These are phyloP conservation scores for Pezicula carpinea DNA, from an alignment of 2,329 filamentous ascomycete genomes.

Conservation along the genomic window DNA sequence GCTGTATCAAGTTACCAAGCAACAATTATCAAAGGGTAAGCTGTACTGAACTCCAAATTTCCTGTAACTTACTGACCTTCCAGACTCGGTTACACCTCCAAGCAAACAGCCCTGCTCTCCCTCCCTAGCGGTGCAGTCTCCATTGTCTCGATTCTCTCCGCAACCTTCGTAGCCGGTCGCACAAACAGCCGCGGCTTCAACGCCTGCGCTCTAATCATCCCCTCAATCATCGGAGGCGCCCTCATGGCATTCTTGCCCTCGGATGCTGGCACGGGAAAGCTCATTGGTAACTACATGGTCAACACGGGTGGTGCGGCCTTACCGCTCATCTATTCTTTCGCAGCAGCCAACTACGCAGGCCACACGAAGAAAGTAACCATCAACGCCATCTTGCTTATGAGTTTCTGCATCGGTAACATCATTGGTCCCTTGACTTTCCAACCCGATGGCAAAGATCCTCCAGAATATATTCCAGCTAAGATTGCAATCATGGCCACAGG, in stretches of 20 bases:
- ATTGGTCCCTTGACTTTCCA: conserved; percentile 53
- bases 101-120: conserved; percentile 38
- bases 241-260: conserved; percentile 35
- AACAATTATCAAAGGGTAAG: conserved; percentile 32
- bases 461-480: conserved; percentile 47
- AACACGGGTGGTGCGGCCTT: conserved; percentile 38
- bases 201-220: conserved; percentile 39
- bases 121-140: conserved; percentile 38
- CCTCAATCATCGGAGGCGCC: conserved; percentile 40
- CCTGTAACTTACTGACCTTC: neutral
- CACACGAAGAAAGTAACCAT: conserved; percentile 47
- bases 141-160: conserved; percentile 35
- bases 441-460: conserved; percentile 37
- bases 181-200: conserved; percentile 35
- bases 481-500: conserved; percentile 40
- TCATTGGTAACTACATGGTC: conserved; percentile 40
- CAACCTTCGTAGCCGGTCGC: conserved; percentile 33
- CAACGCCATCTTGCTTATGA: conserved; percentile 40
- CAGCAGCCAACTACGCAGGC: conserved; percentile 30
- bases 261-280: conserved; percentile 35
- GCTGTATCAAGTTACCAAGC: conserved; percentile 38
- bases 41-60: neutral
- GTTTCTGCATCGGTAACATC: conserved; percentile 49
- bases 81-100: conserved; percentile 37
- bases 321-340: conserved; percentile 32